Conservation (phyloP, 106 monocot species). For the Dendrobium catenatum region DNA sequence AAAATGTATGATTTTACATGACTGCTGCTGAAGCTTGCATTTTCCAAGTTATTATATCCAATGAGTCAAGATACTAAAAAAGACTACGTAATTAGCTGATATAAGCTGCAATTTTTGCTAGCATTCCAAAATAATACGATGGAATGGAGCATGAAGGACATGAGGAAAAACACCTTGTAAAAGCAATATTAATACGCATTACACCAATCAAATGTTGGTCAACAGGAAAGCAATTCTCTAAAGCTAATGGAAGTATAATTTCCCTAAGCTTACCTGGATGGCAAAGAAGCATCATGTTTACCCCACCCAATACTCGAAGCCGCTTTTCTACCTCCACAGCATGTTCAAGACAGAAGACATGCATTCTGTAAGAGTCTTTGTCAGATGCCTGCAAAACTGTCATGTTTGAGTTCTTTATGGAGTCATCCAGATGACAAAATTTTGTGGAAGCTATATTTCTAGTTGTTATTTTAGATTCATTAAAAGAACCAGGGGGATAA, state of each 20-base stretch:
- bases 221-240: neutral
- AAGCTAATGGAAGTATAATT: neutral
- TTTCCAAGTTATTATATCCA: neutral
- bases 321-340: constrained; percentile 72
- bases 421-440: constrained; percentile 12
- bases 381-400: constrained; percentile 30
- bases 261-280: constrained; percentile 67
- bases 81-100: neutral
- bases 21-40: neutral
- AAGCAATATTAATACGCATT: neutral
- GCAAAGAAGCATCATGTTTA: constrained; percentile 70
- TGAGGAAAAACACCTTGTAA: neutral
- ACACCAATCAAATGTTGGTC: neutral
- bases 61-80: neutral
- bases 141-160: neutral
- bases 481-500: constrained; percentile 3
- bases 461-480: constrained; percentile 9
- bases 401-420: constrained; percentile 13
- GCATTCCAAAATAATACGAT: neutral
- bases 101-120: neutral
- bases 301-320: constrained; percentile 59
- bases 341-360: constrained; percentile 96
- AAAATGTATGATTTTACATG: neutral
- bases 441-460: constrained; percentile 4
- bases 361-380: constrained; percentile 81